Evolutionary conservation across 176 grass and related monocot species (phyloP), one percentile per base, ranked within the genome.

Genomic region (Oryza nivara): DNA sequence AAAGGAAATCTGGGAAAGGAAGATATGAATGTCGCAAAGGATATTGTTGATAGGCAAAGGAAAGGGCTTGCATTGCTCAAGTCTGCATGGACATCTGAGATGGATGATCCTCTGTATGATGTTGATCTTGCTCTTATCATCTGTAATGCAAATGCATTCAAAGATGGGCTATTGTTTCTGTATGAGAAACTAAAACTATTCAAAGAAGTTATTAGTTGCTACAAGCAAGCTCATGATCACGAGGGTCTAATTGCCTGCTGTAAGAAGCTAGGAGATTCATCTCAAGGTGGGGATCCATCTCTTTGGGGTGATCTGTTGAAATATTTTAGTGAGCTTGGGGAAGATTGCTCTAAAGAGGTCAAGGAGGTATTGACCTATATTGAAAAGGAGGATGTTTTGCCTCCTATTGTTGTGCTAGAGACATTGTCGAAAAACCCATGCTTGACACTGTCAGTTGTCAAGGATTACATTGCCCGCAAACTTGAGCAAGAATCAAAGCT

Each of bases 331-430:
- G 93, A 96, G 16, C 88, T 99, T 0, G 96, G 93, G 45, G 93
- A 94, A 90, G 96, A 96, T 85, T 99, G 96, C 84, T 92, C 93
- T 23, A 96, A 94, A 87, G 93, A 99, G 89, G 93, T 99, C 54
- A 94, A 99, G 86, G 96, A 99, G 86, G 88, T 99, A 65, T 91
- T 99, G 67, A 88, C 89, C 74, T 96, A 92, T 83, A 85, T 99
- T 79, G 96, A 99, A 68, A 94, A 91, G 79, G 93, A 92, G 71
- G 91, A 99, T 96, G 86, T 96, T 71, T 87, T 96, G 84, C 93
- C 96, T 81, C 91, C 96, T 15, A 96, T 94, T 82, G 89, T 99
- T 81, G 90, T 99, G 28, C 83, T 99, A 67, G 90, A 96, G 83
- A 94, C 93, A 81, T 82, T 96, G 38, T 93, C 93, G 2, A 96